Evolutionary conservation across 805 yeast genomes (phyloP), one percentile per base, ranked within the genome.

Genomic region (Nakazawaea laoshanensis): DNA sequence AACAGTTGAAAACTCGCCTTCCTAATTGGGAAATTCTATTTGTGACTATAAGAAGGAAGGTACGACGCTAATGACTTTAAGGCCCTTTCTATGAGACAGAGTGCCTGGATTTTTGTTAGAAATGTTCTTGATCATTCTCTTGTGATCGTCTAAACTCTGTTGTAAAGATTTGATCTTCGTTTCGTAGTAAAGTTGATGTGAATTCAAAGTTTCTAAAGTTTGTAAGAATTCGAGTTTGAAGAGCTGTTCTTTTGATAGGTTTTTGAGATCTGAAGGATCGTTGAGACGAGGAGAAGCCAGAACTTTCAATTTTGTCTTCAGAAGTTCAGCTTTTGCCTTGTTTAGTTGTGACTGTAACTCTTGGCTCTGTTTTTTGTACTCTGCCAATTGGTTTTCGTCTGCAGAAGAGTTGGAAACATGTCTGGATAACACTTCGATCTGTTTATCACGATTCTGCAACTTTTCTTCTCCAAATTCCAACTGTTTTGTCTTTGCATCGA

Each of bases 401-500:
- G n/a, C n/a, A n/a, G n/a, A n/a, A n/a, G n/a, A n/a, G n/a, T n/a
- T n/a, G n/a, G n/a, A n/a, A n/a, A n/a, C n/a, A n/a, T n/a, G n/a
- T n/a, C n/a, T n/a, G n/a, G n/a, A n/a, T 14, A 31, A 19, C 10
- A 24, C 4, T 19, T 35, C 38, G 10, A 35, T 30, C 22, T 30
- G 35, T 31, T 19, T 35, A 2, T 30, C 35, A n/a, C 22, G 30
- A 19, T 35, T 30, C 8, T 10, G 22, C 26, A 35, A 27, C 16
- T 35, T 35, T 11, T 35, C 38, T 19, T 35, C 38, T 23, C 35
- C 17, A 8, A 35, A 24, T 5, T 12, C 24, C 16, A 35, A 24
- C 19, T 35, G 38, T 18, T 35, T 30, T 14, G 28, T 11, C 23
- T 35, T 35, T 5, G 32, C 29, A 4, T 30, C 38, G 2, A 35